Percentiles rank a stretch among this genome's conserved stretches.
phyloP scores from a whole-genome alignment of 805 yeast species.

The Vanderwaltozyma yarrowii region DNA sequence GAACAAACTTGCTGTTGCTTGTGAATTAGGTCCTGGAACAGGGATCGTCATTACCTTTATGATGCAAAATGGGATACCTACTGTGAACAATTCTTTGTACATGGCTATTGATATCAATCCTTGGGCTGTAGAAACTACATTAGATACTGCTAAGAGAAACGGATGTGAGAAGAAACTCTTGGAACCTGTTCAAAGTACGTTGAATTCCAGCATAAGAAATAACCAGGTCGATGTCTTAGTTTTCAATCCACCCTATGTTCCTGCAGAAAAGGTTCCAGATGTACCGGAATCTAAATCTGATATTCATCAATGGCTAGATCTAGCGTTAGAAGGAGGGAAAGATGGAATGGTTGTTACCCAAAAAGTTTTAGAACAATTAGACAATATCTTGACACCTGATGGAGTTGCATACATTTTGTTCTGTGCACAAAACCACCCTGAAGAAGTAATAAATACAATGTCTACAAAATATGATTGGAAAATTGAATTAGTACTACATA shows the following conservation, averaged over 20 bases:
- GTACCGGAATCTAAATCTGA: conserved; percentile 37
- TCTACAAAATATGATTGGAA: conserved; percentile 35
- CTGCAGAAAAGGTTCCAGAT: conserved; percentile 64
- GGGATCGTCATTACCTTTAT: conserved; percentile 81
- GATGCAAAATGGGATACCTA: conserved; percentile 42
- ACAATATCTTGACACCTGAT: conserved; percentile 36
- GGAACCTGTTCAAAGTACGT: conserved; percentile 47
- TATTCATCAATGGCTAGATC: conserved; percentile 66
- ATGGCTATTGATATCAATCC: conserved; percentile 77
- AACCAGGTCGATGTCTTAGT: conserved; percentile 57
- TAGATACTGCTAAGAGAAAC: conserved; percentile 34
- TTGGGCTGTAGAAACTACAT: conserved; percentile 52
- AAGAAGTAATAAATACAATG: conserved; percentile 43
- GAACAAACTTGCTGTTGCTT: conserved; percentile 40
- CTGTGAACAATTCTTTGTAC: conserved; percentile 32
- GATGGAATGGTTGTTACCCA: conserved; percentile 86
- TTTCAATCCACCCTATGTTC: conserved; percentile 97
- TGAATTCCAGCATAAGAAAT: conserved; percentile 40
- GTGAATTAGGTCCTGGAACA: conserved; percentile 88
- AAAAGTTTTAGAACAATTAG: conserved; percentile 45
- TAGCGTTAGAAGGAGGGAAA: conserved; percentile 82
- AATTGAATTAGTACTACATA: conserved; percentile 40
- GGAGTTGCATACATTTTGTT: conserved; percentile 86
- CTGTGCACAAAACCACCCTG: conserved; percentile 85
- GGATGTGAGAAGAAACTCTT: conserved; percentile 23